These are phyloP conservation scores for Musa acuminata DNA, from an alignment of 176 grass and related monocot genomes.

Conservation along the genomic window DNA sequence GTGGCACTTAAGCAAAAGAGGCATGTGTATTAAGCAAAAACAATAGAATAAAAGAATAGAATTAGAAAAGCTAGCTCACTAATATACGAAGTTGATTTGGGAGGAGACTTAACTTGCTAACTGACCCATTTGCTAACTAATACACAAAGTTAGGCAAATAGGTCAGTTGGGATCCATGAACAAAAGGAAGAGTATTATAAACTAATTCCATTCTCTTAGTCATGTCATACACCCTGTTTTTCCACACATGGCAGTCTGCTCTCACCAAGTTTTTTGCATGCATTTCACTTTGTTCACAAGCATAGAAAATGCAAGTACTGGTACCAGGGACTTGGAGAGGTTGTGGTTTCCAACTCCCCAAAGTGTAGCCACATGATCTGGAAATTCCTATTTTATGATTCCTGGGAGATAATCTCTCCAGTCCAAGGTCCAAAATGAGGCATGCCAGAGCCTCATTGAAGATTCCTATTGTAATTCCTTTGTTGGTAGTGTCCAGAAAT, in stretches of 20 bases:
- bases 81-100: too few relatives aligned
- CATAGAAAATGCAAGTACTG: background rate
- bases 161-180: background rate
- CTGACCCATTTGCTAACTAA: too few relatives aligned
- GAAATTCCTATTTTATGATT: background rate
- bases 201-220: background rate
- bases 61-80: background rate
- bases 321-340: background rate
- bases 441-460: too few relatives aligned
- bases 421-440: background rate
- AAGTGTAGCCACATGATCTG: background rate
- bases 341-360: background rate
- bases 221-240: background rate
- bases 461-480: background rate
- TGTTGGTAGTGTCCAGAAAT: background rate
- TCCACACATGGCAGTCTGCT: background rate
- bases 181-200: background rate
- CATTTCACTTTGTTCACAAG: background rate
- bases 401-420: background rate
- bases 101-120: too few relatives aligned
- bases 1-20: constrained; percentile 25
- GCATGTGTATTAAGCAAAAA: background rate
- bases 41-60: background rate
- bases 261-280: background rate
- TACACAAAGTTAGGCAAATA: too few relatives aligned